These are phyloP conservation scores for Exophiala xenobiotica DNA, from an alignment of 2,329 filamentous ascomycete genomes.

Conservation along the genomic window DNA sequence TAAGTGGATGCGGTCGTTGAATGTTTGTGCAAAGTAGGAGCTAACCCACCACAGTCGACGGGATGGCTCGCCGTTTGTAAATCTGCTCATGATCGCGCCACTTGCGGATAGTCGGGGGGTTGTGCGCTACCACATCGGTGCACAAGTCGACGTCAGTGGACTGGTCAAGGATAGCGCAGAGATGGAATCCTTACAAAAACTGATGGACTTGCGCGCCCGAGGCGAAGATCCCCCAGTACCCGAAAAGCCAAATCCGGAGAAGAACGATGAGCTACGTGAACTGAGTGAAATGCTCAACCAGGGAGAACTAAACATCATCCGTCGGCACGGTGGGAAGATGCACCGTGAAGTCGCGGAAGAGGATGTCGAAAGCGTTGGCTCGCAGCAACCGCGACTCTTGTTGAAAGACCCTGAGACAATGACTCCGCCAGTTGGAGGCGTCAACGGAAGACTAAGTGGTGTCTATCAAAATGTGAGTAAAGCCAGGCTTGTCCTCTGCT, in stretches of 20 bases:
- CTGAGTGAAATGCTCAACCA: conserved; percentile 70
- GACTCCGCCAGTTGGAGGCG: conserved; percentile 28
- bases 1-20: conserved; percentile 36
- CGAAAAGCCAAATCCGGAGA: conserved; percentile 29
- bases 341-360: conserved; percentile 55
- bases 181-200: conserved; percentile 59
- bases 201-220: conserved; percentile 41
- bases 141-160: conserved; percentile 70
- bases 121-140: conserved; percentile 69
- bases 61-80: conserved; percentile 77
- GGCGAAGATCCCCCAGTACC: conserved; percentile 32
- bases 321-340: conserved; percentile 63
- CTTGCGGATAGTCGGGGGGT: conserved; percentile 66
- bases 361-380: conserved; percentile 30
- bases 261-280: conserved; percentile 64
- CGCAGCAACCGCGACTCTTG: conserved; percentile 47
- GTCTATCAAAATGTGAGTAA: conserved; percentile 58
- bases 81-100: conserved; percentile 71
- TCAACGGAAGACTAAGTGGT: conserved; percentile 49
- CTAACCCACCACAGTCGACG: conserved; percentile 51
- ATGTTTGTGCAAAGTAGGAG: neutral
- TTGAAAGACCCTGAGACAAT: conserved; percentile 46
- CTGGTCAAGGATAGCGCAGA: conserved; percentile 66
- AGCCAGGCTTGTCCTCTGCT: neutral
- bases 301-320: conserved; percentile 64